Base-by-base conservation (phyloP, 768 basidiomycete genomes). In the Imleria badia region DNA sequence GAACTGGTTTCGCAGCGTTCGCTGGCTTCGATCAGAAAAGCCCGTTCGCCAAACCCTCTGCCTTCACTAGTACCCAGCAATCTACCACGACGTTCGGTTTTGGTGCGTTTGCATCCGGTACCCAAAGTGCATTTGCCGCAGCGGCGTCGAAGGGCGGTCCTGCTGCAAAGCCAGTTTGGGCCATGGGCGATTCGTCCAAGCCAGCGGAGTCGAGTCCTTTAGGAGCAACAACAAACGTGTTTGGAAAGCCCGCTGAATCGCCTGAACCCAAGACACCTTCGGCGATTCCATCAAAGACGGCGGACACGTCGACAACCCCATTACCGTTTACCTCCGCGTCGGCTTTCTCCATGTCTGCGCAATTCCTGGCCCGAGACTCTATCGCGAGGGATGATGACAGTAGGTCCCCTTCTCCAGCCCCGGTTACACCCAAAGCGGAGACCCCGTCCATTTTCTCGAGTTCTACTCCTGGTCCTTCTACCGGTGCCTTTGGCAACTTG, bases 401-500 rank as follows among this genome's bases (percentile, higher is more conserved):
- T 48, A 63, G 66, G 48, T 70, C 68, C 11, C 68, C 67, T n/a
- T 68, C 67, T 38, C 67, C 67, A 10, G 59, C 52, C 11, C 29
- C 19, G 5, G 26, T 31, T 17, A 55, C 56, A 46, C 34, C 50
- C 17, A 54, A 47, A 23, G 45, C 20, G 14, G 10, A 52, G 1
- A 38, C 61, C 6, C 40, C 66, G 20, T 31, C 63, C 20, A 20
- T 42, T 15, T 58, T 65, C 45, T 61, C 63, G 38, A 56, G 57
- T 51, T 59, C 66, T 13, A 55, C 66, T 29, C 64, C 72, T 15
- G 60, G 64, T 15, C 58, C 66, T 9, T 53, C 67, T 13, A 55
- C 61, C 0, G 73, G 74, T 22, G 78, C 76, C 10, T 82, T 81
- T 50, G 70, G 75, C n/a, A 69, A 69, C 49, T 47, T 75, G 9